These are phyloP conservation scores for Cordyceps fumosorosea DNA, from an alignment of 2,329 filamentous ascomycete species.

Conservation along the genomic window DNA sequence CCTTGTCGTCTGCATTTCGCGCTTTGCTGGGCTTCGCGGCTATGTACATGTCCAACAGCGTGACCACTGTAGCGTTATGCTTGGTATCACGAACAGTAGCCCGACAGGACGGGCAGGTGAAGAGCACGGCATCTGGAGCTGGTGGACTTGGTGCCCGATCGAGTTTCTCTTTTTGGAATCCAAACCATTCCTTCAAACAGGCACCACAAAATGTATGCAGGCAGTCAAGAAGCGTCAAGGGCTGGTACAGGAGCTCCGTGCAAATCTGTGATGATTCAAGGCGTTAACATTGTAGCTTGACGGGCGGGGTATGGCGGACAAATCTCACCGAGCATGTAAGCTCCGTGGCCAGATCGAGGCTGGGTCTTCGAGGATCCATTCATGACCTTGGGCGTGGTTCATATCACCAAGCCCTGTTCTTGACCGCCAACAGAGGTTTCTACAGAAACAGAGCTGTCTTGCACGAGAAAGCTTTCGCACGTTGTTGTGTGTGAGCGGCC, in stretches of 20 bases:
- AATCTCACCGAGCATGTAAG: constrained; percentile 82
- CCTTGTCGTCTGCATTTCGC: constrained; percentile 65
- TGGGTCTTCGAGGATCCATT: constrained; percentile 44
- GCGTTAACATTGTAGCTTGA: background rate
- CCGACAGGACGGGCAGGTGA: constrained; percentile 91
- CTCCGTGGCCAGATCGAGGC: constrained; percentile 80
- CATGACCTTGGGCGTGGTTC: constrained; percentile 19
- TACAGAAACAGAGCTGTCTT: background rate
- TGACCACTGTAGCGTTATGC: constrained; percentile 86
- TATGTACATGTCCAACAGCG: constrained; percentile 82
- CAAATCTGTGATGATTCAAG: constrained; percentile 63
- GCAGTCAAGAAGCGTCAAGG: constrained; percentile 85
- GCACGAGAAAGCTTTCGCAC: background rate
- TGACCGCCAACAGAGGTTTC: background rate
- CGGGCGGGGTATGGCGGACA: constrained; percentile 12
- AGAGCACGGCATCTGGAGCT: constrained; percentile 44
- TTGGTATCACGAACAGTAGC: constrained; percentile 78
- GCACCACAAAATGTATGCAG: constrained; percentile 94
- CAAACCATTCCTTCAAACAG: constrained; percentile 94
- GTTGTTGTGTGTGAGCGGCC: background rate
- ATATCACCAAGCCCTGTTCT: background rate
- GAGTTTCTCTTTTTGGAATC: constrained; percentile 62
- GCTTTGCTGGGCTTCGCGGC: constrained; percentile 70
- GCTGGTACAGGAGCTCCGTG: constrained; percentile 88
- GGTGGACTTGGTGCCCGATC: constrained; percentile 45